These are phyloP conservation scores for Cerrena zonata DNA, from an alignment of 1,284 basidiomycete genomes.

Conservation along the genomic window DNA sequence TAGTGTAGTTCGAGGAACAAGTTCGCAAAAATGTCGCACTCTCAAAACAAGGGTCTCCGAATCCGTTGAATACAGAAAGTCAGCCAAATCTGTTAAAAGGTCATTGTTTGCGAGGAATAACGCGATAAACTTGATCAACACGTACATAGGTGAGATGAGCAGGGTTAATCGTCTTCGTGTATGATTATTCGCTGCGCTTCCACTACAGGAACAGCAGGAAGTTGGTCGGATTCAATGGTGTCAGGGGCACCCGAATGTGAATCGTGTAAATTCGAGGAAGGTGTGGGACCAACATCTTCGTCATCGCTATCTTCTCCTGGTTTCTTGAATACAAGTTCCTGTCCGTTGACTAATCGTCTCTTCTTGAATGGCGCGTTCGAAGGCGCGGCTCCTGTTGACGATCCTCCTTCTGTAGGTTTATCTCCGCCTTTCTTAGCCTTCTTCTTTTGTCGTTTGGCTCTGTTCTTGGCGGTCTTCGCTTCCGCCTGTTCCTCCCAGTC, in stretches of 20 bases:
- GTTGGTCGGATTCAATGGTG: conserved; percentile 7
- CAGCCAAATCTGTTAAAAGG: no score
- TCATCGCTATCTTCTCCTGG: conserved; percentile 49
- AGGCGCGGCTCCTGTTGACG: conserved; percentile 16
- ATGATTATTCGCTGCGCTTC: conserved; percentile 41
- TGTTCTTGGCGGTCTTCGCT: conserved; percentile 87
- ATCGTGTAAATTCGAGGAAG: conserved; percentile 5
- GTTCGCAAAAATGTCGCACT: not conserved
- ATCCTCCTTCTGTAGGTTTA: conserved; percentile 20
- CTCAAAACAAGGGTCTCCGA: no score
- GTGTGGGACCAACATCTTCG: conserved; percentile 24
- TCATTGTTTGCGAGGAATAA: no score
- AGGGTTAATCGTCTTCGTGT: conserved; percentile 46
- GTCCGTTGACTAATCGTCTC: conserved; percentile 50
- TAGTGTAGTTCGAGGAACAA: not conserved
- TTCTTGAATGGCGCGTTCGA: conserved; percentile 40
- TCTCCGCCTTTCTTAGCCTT: conserved; percentile 43
- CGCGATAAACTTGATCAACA: no score
- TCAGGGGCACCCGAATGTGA: conserved; percentile 11
- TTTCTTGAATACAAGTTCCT: conserved; percentile 50
- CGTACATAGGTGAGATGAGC: not conserved
- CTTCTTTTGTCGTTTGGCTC: conserved; percentile 86
- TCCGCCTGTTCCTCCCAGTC: conserved; percentile 65
- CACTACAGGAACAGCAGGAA: conserved; percentile 23
- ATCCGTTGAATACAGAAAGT: no score